phyloP scores from a whole-genome alignment of 352 stramenopile genomes.

The Aphanomyces astaci region DNA sequence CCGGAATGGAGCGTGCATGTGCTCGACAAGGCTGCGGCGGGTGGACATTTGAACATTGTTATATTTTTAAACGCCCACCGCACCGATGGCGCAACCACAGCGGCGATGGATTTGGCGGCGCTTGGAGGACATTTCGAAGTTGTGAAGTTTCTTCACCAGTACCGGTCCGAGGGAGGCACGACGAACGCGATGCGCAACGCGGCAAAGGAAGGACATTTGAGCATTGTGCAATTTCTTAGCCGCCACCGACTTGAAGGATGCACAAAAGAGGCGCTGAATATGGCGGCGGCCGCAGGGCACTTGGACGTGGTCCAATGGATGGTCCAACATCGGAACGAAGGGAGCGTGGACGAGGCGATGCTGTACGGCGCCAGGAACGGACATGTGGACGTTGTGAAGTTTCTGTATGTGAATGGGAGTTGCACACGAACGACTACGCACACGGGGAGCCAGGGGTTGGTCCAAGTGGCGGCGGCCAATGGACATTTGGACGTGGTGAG shows the following conservation, averaged over 20 bases:
- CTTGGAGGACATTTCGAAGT: conserved; percentile 1
- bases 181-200: conserved; percentile 6
- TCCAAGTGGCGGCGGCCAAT: not conserved
- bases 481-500: conserved; percentile 1
- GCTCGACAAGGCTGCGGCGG: conserved; percentile 24
- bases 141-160: not conserved
- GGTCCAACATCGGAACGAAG: conserved; percentile 28
- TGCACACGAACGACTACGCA: not conserved
- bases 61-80: conserved; percentile 19
- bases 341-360: conserved; percentile 32
- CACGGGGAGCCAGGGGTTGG: not conserved
- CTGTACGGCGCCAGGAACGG: conserved; percentile 34
- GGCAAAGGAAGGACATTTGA: not conserved
- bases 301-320: conserved; percentile 35
- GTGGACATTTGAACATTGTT: conserved; percentile 24
- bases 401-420: conserved; percentile 21
- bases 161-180: not conserved
- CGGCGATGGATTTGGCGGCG: conserved; percentile 24
- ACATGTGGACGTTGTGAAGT: conserved; percentile 26
- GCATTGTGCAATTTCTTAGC: not conserved
- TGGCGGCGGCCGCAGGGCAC: conserved; percentile 25
- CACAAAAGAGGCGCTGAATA: conserved; percentile 1
- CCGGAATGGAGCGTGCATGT: not conserved
- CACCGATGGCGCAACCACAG: conserved; percentile 11
- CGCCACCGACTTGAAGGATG: not conserved